Base-by-base conservation (phyloP, 306 rosid species). In the Arachis hypogaea region DNA sequence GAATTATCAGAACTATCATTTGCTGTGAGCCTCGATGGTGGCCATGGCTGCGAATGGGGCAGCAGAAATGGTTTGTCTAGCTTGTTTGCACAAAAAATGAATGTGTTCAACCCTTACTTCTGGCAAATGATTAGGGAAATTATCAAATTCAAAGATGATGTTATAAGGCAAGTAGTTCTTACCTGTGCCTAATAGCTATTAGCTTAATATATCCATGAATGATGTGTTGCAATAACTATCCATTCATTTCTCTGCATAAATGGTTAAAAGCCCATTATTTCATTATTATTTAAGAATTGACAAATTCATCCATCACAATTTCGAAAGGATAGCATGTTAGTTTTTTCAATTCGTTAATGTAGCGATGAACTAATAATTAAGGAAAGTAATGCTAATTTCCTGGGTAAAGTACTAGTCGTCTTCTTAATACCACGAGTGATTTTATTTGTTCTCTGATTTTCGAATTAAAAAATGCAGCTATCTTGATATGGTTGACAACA, bases 1-100 rank as follows among this genome's bases (percentile, higher is more conserved):
- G 97, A 93, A 64, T 58, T 63, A 66, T 89, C 98, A 46, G 96
- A 91, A 72, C 89, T 93, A 97, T 87, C 97, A 51, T 89, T 93
- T 61, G 52, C 97, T 18, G 97, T 84, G 42, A 93, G 97, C 74
- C 72, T 91, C 47, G 96, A 93, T 80, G 62, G 78, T 6, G 97
- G 97, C 54, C 75, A 57, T 2, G 97, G 96, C 28, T 90, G 77
- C 28, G 98, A 93, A 80, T 93, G 97, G 97, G 98, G 98, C 5
- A 91, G 92, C 68, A 73, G 95, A 78, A 94, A 80, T 69, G 92
- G 98, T 11, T 59, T 89, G 52, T 87, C 92, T 4, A 30, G 97
- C 79, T 77, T 94, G 59, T 94, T 91, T 79, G 89, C 96, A 0
- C 98, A 94, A 79, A 94, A 91, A 77, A 81, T n/a, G 51, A 94